phyloP scores from a whole-genome alignment of 805 yeast genomes.

The Pichia ethanolica region DNA sequence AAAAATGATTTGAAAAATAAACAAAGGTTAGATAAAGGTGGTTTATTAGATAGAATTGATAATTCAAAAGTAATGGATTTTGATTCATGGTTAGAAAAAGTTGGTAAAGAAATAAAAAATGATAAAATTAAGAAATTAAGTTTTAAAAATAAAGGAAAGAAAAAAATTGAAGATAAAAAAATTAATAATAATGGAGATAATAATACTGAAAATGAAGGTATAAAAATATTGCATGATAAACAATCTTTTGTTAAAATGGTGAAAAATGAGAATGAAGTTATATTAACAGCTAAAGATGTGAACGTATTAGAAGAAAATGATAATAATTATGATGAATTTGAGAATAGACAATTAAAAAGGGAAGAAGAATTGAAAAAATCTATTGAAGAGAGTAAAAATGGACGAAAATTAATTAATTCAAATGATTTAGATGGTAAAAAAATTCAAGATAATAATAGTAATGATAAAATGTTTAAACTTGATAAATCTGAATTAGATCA shows the following conservation, averaged over 20 bases:
- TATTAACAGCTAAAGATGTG: conserved; percentile 36
- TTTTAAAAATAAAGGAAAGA: conserved; percentile 6
- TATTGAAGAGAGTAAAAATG: conserved; percentile 25
- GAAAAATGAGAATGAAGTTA: conserved; percentile 34
- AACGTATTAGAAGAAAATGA: conserved; percentile 21
- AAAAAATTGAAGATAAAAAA: conserved; percentile 2
- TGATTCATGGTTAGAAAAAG: conserved; percentile 29
- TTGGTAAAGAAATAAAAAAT: conserved; percentile 15
- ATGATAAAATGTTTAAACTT: conserved; percentile 7
- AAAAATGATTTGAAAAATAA: conserved; percentile 17
- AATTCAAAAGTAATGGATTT: conserved; percentile 20
- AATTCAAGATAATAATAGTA: too few relatives aligned
- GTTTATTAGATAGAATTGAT: conserved; percentile 20
- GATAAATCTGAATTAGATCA: conserved; percentile 10
- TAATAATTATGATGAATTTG: conserved; percentile 38
- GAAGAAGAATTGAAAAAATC: conserved; percentile 17
- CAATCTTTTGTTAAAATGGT: conserved; percentile 31
- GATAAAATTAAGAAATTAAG: conserved; percentile 5
- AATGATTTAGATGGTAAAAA: conserved; percentile 18
- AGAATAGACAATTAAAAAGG: conserved; percentile 20
- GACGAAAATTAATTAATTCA: conserved; percentile 14
- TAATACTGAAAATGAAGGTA: conserved; percentile 18
- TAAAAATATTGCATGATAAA: conserved; percentile 37
- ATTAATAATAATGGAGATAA: conserved; percentile 20
- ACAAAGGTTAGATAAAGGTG: conserved; percentile 19